Evolutionary conservation across 805 yeast species (phyloP).

Genomic region (Ogataea ganodermae): DNA sequence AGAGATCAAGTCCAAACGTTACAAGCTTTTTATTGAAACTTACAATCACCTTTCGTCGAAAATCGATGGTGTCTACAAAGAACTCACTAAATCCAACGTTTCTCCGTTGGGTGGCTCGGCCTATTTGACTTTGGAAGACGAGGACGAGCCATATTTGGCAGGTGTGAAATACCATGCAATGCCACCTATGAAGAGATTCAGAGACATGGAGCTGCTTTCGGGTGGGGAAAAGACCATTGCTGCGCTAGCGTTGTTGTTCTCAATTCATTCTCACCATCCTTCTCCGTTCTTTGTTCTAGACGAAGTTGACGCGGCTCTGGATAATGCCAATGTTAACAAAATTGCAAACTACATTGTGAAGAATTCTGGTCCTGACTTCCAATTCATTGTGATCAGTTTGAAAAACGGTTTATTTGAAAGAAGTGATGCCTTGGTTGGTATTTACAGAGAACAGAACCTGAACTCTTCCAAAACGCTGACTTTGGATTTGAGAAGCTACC

Average conservation of each 20-base stretch:
- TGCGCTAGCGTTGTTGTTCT: conserved; percentile 87
- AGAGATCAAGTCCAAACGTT: conserved; percentile 59
- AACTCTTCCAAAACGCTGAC: conserved; percentile 76
- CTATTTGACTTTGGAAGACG: conserved; percentile 79
- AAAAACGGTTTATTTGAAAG: conserved; percentile 85
- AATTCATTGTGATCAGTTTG: conserved; percentile 89
- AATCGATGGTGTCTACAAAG: conserved; percentile 81
- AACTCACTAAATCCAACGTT: conserved; percentile 69
- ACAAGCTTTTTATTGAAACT: conserved; percentile 65
- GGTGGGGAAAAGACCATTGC: conserved; percentile 98
- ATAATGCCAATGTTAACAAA: conserved; percentile 80
- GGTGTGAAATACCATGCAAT: conserved; percentile 91
- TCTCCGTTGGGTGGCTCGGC: conserved; percentile 94
- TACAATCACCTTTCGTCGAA: conserved; percentile 72
- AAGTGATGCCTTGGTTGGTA: conserved; percentile 90
- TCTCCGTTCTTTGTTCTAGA: conserved; percentile 95
- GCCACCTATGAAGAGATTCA: conserved; percentile 93
- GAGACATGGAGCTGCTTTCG: conserved; percentile 88
- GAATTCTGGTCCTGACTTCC: conserved; percentile 76
- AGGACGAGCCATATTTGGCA: conserved; percentile 80
- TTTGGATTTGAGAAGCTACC: conserved; percentile 66
- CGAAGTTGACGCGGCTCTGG: conserved; percentile 98
- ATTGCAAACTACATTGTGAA: conserved; percentile 83
- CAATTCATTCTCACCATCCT: conserved; percentile 87
- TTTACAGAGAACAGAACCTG: conserved; percentile 75